These are phyloP conservation scores for Castanea sativa DNA, from an alignment of 306 rosid genomes.

Conservation along the genomic window DNA sequence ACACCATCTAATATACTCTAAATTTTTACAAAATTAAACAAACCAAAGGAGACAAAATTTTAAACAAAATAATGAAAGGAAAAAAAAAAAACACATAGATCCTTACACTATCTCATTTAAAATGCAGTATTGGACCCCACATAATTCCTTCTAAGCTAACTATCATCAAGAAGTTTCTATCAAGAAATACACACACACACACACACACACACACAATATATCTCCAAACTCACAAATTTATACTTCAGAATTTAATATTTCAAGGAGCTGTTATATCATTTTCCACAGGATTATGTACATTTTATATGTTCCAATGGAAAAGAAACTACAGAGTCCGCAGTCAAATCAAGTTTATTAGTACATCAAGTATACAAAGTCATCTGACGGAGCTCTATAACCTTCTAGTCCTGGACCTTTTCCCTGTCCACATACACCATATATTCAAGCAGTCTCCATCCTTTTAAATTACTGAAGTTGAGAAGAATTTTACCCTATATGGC, in stretches of 20 bases:
- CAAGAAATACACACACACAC: background rate
- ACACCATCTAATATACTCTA: background rate
- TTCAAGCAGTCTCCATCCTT: background rate
- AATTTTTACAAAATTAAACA: background rate
- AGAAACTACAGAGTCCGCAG: background rate
- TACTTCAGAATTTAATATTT: background rate
- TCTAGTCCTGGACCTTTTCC: background rate
- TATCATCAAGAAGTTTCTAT: background rate
- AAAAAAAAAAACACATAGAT: background rate
- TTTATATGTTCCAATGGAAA: background rate
- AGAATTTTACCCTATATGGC: background rate
- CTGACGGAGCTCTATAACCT: background rate
- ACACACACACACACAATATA: too few species aligned
- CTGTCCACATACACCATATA: background rate
- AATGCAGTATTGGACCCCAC: background rate
- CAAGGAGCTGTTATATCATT: background rate
- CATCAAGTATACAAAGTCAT: background rate
- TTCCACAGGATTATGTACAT: background rate
- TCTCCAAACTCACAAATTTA: background rate
- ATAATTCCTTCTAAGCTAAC: background rate
- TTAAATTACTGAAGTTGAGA: background rate
- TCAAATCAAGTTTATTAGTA: background rate
- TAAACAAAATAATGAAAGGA: background rate
- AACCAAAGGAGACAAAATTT: background rate
- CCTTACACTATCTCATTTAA: background rate